Evolutionary conservation across 2,329 filamentous ascomycete genomes (phyloP), one percentile per base, ranked within the genome.

Genomic region (Nemania diffusa): DNA sequence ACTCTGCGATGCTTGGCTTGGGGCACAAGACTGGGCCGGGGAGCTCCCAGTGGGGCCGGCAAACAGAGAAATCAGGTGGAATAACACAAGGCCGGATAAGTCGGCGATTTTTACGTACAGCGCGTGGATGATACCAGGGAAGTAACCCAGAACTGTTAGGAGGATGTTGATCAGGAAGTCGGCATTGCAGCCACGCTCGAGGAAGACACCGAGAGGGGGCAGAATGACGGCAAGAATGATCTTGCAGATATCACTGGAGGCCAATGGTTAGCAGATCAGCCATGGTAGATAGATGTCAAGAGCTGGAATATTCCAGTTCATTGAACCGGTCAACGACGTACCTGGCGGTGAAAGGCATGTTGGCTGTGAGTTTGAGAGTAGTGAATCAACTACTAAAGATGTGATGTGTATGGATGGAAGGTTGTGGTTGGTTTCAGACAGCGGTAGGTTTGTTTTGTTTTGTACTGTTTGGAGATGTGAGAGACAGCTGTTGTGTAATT

Each of bases 121-220:
- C 70, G 91, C 91, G 83, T 93, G 91, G 78, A 93, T 91, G 81
- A 93, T 92, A 80, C 91, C 90, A 57, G 88, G 88, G 76, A 91
- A 86, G 80, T 88, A 90, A 81, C 88, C 89, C 77, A 90, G 83
- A 73, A 91, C 87, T 71, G 90, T 92, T 81, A 93, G 83, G 76
- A 92, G 85, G 81, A 93, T 89, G 86, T 93, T 93, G 86, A 94
- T 93, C 80, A 91, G 84, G 78, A 94, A 84, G 78, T 93, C 91
- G 73, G 88, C 88, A 79, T 88, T 88, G 81, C 91, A 93, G 75
- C 92, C 92, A 73, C 90, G 88, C 88, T 93, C 91, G 71, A 94
- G 89, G 87, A 94, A 93, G 78, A 94, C 92, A 82, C 91, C 91
- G 55, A 94, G 81, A 76, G 92, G 92, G 65, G 92, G 92, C 64